phyloP scores from a whole-genome alignment of 164 flowering plant species.

The Cinnamomum chago region DNA sequence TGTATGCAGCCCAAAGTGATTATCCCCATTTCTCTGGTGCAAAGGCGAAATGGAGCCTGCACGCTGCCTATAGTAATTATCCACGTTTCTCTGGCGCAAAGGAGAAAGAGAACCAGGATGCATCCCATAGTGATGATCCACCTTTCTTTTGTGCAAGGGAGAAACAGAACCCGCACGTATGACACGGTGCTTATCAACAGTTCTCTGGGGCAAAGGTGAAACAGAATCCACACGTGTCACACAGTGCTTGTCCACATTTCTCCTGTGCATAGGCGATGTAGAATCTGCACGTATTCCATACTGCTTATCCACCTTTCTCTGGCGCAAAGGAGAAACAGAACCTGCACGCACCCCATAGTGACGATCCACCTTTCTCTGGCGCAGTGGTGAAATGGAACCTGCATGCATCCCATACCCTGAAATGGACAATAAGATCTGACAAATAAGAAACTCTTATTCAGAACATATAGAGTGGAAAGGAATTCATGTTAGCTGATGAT shows the following conservation, averaged over 20 bases:
- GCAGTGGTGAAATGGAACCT: slow-evolving; percentile 76
- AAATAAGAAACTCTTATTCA: slow-evolving; percentile 13
- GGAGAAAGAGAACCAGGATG: slow-evolving; percentile 84
- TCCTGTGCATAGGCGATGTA: slow-evolving; percentile 63
- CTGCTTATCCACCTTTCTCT: slow-evolving; percentile 29
- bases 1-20: slow-evolving; percentile 52
- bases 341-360: slow-evolving; percentile 61
- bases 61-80: slow-evolving; percentile 22
- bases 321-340: slow-evolving; percentile 72
- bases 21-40: slow-evolving; percentile 43
- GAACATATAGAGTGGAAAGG: slow-evolving; percentile 9
- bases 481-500: slow-evolving; percentile 9
- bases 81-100: slow-evolving; percentile 37
- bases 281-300: slow-evolving; percentile 64
- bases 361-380: slow-evolving; percentile 38
- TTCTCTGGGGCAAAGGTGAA: slow-evolving; percentile 67
- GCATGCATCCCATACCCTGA: slow-evolving; percentile 85
- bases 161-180: slow-evolving; percentile 73
- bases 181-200: too few relatives aligned
- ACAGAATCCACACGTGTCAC: slow-evolving; percentile 73
- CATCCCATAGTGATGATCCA: slow-evolving; percentile 33
- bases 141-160: slow-evolving; percentile 61
- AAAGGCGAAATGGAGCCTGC: slow-evolving; percentile 77
- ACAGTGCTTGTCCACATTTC: slow-evolving; percentile 29
- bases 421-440: slow-evolving; percentile 31